Conservation (phyloP, 2,329 filamentous ascomycete species). For the Talaromyces sp. region DNA sequence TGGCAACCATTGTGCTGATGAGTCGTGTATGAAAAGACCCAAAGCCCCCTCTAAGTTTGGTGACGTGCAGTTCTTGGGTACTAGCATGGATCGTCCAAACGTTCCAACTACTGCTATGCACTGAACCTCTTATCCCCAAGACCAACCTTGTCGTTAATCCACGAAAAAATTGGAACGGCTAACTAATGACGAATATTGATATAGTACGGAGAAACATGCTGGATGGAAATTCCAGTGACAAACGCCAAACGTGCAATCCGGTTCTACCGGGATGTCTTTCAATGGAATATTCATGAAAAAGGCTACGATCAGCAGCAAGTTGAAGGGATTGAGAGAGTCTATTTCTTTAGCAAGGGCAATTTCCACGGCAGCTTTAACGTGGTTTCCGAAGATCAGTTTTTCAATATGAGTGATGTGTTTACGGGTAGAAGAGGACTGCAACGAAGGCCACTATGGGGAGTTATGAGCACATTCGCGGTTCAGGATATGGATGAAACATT, state of each 20-base stretch:
- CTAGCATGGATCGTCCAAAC: neutral
- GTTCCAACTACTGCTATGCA: neutral
- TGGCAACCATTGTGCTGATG: neutral
- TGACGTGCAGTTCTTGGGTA: neutral
- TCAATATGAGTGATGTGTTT: conserved; percentile 1
- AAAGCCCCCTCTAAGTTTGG: neutral
- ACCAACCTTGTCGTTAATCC: neutral
- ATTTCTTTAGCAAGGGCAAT: conserved; percentile 10
- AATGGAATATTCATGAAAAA: conserved; percentile 2
- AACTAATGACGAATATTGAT: neutral
- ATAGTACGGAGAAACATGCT: conserved; percentile 10
- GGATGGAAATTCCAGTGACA: conserved; percentile 9
- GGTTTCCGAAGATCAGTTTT: conserved; percentile 2
- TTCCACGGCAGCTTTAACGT: conserved; percentile 2
- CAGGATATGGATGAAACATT: conserved; percentile 9
- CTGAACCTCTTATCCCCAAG: neutral
- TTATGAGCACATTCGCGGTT: neutral
- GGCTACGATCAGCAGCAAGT: conserved; percentile 3
- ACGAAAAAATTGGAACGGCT: neutral
- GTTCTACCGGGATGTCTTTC: conserved; percentile 5
- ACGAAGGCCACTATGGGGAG: neutral
- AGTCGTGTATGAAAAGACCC: neutral
- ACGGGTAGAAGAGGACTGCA: neutral
- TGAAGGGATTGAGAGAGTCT: neutral
- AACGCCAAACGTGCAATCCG: conserved; percentile 7